These are phyloP conservation scores for Termitomyces sp. DNA, from an alignment of 768 basidiomycete genomes.

Conservation along the genomic window DNA sequence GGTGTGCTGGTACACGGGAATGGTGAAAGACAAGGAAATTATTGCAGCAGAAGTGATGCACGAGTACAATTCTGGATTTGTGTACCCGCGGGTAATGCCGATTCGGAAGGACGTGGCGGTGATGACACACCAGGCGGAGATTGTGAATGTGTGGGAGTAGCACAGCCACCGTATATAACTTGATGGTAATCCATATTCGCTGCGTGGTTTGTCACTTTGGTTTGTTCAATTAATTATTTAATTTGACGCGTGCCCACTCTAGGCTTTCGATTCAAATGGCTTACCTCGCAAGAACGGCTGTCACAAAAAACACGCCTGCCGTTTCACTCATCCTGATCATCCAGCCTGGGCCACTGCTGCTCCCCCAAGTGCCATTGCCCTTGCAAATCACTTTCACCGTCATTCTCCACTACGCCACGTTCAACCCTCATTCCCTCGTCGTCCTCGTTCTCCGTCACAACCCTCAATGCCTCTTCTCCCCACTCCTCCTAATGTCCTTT, in stretches of 20 bases:
- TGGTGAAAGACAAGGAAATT: slow-evolving; percentile 71
- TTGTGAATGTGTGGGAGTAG: slow-evolving; percentile 44
- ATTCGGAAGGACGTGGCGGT: slow-evolving; percentile 73
- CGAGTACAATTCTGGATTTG: slow-evolving; percentile 85
- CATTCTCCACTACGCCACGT: no score
- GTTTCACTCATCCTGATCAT: slow-evolving; percentile 23
- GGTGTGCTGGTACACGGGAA: slow-evolving; percentile 49
- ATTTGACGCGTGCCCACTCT: not conserved
- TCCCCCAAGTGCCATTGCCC: not conserved
- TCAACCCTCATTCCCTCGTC: no score
- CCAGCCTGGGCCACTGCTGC: slow-evolving; percentile 17
- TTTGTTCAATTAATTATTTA: no score
- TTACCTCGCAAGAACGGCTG: slow-evolving; percentile 7
- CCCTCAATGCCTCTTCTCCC: slow-evolving; percentile 2
- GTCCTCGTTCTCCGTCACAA: not conserved
- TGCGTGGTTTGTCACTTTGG: slow-evolving; percentile 13
- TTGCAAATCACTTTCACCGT: not conserved
- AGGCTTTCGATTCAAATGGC: slow-evolving; percentile 18
- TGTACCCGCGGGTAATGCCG: slow-evolving; percentile 75
- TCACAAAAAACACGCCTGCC: slow-evolving; percentile 8
- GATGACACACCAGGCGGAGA: slow-evolving; percentile 83
- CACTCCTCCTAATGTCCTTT: slow-evolving; percentile 11
- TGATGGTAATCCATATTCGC: not conserved
- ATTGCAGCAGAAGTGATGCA: slow-evolving; percentile 77
- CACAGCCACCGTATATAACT: slow-evolving; percentile 1